Conservation (phyloP, 1,139 yeast genomes). For the Meyerozyma smithsonii region DNA sequence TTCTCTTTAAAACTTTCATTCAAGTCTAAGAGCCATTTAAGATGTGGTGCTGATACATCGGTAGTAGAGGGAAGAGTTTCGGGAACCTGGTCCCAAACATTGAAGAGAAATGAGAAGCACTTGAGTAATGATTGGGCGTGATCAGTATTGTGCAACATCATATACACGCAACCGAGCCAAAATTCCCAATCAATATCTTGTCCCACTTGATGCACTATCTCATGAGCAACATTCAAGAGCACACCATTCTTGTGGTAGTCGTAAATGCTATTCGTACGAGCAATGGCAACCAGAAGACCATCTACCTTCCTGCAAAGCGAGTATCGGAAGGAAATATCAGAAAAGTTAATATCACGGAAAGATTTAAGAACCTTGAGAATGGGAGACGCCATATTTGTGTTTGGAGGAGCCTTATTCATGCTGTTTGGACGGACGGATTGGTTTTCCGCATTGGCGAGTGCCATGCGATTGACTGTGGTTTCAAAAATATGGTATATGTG, state of each 20-base stretch:
- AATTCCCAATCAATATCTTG: constrained; percentile 60
- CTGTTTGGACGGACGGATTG: constrained; percentile 1
- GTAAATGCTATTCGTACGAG: constrained; percentile 39
- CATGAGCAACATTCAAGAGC: constrained; percentile 41
- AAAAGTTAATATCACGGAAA: constrained; percentile 39
- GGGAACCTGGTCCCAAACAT: constrained; percentile 75
- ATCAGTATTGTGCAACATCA: constrained; percentile 55
- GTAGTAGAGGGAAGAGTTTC: constrained; percentile 9
- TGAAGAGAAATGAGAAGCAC: constrained; percentile 62
- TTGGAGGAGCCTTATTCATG: constrained; percentile 3
- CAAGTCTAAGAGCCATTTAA: constrained; percentile 31
- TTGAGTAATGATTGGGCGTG: constrained; percentile 61
- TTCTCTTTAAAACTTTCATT: constrained; percentile 40
- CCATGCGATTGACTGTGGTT: constrained; percentile 30
- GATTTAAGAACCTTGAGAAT: constrained; percentile 41
- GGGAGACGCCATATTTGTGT: constrained; percentile 4
- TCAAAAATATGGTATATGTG: constrained; percentile 36
- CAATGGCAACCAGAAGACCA: constrained; percentile 30
- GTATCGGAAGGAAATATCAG: constrained; percentile 10
- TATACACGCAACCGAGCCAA: constrained; percentile 61
- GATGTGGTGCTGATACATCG: constrained; percentile 5
- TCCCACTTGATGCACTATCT: constrained; percentile 38
- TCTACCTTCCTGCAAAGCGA: constrained; percentile 23
- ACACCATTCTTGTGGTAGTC: constrained; percentile 43
- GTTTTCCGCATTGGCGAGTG: constrained; percentile 7